A percentile compares a stretch with the other conserved stretches of the same genome.
Conservation (phyloP, 257 asterid genomes). For the Solanum pennellii region DNA sequence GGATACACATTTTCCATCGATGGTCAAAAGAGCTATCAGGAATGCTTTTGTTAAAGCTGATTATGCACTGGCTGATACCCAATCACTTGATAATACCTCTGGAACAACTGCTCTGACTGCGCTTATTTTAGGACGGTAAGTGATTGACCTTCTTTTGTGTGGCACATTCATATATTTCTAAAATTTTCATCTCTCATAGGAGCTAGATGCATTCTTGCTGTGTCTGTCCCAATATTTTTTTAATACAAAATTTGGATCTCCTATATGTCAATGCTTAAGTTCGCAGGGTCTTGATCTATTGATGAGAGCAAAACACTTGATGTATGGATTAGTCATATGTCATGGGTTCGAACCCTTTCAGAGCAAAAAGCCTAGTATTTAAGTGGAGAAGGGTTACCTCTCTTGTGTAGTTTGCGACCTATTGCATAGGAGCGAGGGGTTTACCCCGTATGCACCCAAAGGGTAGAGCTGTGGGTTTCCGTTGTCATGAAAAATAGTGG, state of each 20-base stretch:
- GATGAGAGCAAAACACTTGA: not conserved
- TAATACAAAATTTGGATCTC: not conserved
- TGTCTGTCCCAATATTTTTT: not conserved
- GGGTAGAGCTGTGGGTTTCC: not conserved
- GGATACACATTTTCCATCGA: constrained; percentile 56
- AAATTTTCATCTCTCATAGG: not conserved
- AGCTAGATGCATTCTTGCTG: not conserved
- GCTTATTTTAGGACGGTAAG: constrained; percentile 60
- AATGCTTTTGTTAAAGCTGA: constrained; percentile 69
- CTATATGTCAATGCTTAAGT: not conserved
- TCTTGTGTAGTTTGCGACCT: not conserved
- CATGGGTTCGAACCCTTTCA: not conserved
- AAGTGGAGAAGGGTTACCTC: not conserved
- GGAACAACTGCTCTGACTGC: constrained; percentile 75
- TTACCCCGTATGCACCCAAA: not conserved
- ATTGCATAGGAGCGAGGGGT: not conserved
- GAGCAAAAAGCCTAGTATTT: not conserved
- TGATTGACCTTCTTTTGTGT: not conserved
- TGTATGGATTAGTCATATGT: not conserved
- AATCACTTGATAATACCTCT: constrained; percentile 48
- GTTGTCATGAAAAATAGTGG: not conserved
- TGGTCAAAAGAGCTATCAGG: constrained; percentile 47
- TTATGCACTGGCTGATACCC: constrained; percentile 55
- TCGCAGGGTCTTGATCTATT: not conserved
- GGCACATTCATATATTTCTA: not conserved